Base-by-base conservation (phyloP, 2,329 filamentous ascomycete genomes). In the Colletotrichum phormii region DNA sequence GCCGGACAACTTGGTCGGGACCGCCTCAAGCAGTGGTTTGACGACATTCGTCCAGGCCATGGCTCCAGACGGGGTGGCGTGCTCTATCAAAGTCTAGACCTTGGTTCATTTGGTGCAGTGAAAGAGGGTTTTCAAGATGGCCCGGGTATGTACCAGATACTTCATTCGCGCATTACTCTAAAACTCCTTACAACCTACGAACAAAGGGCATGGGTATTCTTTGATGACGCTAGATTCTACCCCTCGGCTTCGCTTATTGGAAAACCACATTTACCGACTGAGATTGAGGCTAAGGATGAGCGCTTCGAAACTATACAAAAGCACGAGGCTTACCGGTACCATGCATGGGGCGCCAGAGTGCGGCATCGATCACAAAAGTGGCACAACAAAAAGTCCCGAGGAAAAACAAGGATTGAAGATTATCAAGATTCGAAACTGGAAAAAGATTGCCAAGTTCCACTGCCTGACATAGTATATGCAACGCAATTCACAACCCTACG, bases 1-100 rank as follows among this genome's bases (percentile, higher is more conserved):
- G 4, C 58, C 7, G 58, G 58, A 46, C 24, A 29, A n/a, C 24
- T 33, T 46, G 58, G 13, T 26, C 24, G 24, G 7, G 35, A 61
- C 24, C 24, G 35, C 35, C 58, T 61, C 22, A 61, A 42, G 35
- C 8, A 46, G 58, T 61, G 22, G 35, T n/a, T 29, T 29, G 12
- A 9, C 1, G 8, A 9, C 8, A 4, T 13, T 26, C 3, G 2
- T 15, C 22, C 12, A 37, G 4, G 2, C 1, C 1, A 33, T 11
- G 11, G 8, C 22, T 42, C 24, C 22, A 18, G n/a, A 18, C 4
- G 9, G 8, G 18, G 12, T 31, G 3, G 5, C n/a, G n/a, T n/a
- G n/a, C n/a, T n/a, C n/a, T n/a, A n/a, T n/a, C n/a, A n/a, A n/a
- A n/a, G n/a, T n/a, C n/a, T n/a, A n/a, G n/a, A n/a, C n/a, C n/a